phyloP scores from a whole-genome alignment of 306 rosid genomes.

The Sesbania bispinosa region DNA sequence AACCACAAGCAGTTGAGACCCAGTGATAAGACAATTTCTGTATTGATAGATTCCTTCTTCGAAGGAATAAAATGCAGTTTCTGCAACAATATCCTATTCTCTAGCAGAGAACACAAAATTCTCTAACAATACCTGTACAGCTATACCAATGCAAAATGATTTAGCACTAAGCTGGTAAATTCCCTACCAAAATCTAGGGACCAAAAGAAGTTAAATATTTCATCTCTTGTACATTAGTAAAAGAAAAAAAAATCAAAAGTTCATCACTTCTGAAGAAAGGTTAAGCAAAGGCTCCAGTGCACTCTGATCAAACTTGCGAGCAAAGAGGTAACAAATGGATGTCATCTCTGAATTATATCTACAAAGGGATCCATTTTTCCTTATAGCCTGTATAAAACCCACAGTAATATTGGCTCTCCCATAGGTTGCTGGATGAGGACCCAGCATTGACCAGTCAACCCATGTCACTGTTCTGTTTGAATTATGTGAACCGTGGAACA shows the following conservation, averaged over 20 bases:
- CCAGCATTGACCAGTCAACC: slow-evolving; percentile 88
- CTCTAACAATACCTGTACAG: slow-evolving; percentile 36
- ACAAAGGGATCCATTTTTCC: slow-evolving; percentile 67
- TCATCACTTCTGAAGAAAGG: slow-evolving; percentile 58
- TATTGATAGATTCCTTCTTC: slow-evolving; percentile 31
- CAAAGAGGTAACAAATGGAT: slow-evolving; percentile 77
- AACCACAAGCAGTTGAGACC: neutral
- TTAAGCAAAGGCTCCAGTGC: slow-evolving; percentile 69
- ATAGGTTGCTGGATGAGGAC: slow-evolving; percentile 84
- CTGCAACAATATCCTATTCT: slow-evolving; percentile 28
- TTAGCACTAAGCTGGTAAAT: neutral
- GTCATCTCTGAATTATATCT: slow-evolving; percentile 70
- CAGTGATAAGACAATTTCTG: neutral
- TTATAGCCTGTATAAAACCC: slow-evolving; percentile 51
- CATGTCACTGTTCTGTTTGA: slow-evolving; percentile 83
- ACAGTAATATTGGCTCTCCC: slow-evolving; percentile 52
- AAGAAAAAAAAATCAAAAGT: slow-evolving; percentile 43
- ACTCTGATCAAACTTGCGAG: slow-evolving; percentile 72
- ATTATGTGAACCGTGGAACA: slow-evolving; percentile 68
- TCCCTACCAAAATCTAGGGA: slow-evolving; percentile 33
- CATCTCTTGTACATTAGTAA: slow-evolving; percentile 17
- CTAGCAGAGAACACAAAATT: slow-evolving; percentile 29
- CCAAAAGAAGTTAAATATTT: neutral
- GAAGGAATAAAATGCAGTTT: slow-evolving; percentile 26
- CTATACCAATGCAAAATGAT: slow-evolving; percentile 23